Percentiles rank a stretch among this genome's conserved stretches.
phyloP scores from a whole-genome alignment of 2,329 filamentous ascomycete genomes.

The Colletotrichum limetticola region DNA sequence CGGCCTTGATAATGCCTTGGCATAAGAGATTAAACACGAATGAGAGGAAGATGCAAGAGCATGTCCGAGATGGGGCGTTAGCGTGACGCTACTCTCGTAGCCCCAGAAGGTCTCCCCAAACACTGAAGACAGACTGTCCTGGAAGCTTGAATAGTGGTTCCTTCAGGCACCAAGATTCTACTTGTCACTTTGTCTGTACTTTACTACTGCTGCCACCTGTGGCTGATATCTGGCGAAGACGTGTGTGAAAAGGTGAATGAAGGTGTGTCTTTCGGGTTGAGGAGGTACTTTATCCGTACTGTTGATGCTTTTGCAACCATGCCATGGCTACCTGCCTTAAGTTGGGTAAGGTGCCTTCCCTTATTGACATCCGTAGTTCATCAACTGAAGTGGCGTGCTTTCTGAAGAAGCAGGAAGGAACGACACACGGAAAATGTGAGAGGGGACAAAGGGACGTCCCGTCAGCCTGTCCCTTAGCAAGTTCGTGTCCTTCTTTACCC shows the following conservation, averaged over 20 bases:
- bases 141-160: conserved; percentile 30
- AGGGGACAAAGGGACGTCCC: conserved; percentile 5
- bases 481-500: not conserved
- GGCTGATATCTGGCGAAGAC: not conserved
- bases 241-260: not conserved
- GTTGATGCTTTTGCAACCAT: not conserved
- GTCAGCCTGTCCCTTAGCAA: not conserved
- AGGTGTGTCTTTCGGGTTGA: too few relatives aligned
- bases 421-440: not conserved
- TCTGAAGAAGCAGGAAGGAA: not conserved
- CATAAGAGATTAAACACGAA: not conserved
- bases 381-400: not conserved
- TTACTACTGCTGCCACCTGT: not conserved
- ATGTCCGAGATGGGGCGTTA: not conserved
- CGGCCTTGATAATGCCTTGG: not conserved
- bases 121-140: conserved; percentile 11
- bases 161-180: not conserved
- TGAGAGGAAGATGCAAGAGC: conserved; percentile 3
- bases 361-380: too few relatives aligned
- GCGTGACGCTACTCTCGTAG: conserved; percentile 13
- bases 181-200: not conserved
- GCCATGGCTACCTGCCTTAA: not conserved
- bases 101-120: conserved; percentile 17
- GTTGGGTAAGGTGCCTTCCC: not conserved
- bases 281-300: too few relatives aligned